These are phyloP conservation scores for Dunaliella primolecta DNA, from an alignment of 139 green algal species.

Conservation along the genomic window DNA sequence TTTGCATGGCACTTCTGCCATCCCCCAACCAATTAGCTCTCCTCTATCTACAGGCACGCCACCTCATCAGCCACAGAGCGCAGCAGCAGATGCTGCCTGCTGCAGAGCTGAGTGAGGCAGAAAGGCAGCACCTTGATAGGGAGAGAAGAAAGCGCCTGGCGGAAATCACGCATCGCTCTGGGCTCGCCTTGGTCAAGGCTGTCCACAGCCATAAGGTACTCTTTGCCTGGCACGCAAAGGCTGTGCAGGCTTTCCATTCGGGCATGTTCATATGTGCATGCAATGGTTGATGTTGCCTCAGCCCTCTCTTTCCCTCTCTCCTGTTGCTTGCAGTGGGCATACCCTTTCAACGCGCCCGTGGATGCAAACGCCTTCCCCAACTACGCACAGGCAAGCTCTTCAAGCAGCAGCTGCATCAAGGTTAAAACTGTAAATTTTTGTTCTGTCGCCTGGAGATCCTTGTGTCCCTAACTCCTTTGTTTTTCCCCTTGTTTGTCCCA, in stretches of 20 bases:
- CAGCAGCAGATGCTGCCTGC: slow-evolving; percentile 12
- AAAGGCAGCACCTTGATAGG: slow-evolving; percentile 20
- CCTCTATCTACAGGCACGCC: slow-evolving; percentile 21
- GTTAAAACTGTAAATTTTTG: no score
- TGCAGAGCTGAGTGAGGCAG: slow-evolving; percentile 25
- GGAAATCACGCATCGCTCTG: slow-evolving; percentile 26
- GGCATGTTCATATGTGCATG: no score
- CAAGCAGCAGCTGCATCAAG: no score
- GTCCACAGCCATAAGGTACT: slow-evolving; percentile 34
- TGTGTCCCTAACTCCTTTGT: no score
- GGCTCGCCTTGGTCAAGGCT: slow-evolving; percentile 10
- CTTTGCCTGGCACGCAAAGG: no score
- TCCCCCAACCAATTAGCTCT: background rate
- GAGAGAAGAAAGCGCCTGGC: slow-evolving; percentile 13
- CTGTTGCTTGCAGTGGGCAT: slow-evolving; percentile 64
- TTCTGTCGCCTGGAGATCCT: no score
- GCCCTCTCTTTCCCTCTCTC: background rate
- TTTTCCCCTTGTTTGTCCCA: no score
- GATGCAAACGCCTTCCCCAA: slow-evolving; percentile 67
- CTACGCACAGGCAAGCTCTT: slow-evolving; percentile 52
- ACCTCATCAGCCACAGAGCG: slow-evolving; percentile 32
- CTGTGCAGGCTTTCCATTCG: no score
- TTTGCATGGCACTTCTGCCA: background rate
- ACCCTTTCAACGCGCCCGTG: slow-evolving; percentile 80
- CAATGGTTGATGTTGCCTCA: background rate